These are phyloP conservation scores for Echinosophora koreensis DNA, from an alignment of 306 rosid genomes.

Conservation along the genomic window DNA sequence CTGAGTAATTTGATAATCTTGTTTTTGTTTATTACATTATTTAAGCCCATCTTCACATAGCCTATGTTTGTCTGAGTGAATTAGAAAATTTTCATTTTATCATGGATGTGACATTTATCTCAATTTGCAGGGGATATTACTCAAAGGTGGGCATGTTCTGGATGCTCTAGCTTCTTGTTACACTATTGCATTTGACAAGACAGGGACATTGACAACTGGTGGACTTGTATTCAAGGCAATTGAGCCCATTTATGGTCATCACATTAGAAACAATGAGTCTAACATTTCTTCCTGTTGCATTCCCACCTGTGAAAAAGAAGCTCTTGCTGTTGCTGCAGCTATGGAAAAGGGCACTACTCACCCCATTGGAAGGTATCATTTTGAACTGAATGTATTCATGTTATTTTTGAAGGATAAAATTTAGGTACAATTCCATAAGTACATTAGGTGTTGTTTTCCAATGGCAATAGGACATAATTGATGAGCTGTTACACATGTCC, in stretches of 20 bases:
- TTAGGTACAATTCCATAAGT: too few species aligned
- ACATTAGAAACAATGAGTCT: conserved; percentile 46
- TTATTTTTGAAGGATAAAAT: conserved; percentile 33
- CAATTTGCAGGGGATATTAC: conserved; percentile 81
- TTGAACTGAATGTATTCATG: conserved; percentile 42
- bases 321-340: conserved; percentile 98
- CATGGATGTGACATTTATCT: conserved; percentile 30
- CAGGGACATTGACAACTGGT: conserved; percentile 97
- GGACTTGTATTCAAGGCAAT: conserved; percentile 90
- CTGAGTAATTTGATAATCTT: conserved; percentile 18
- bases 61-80: conserved; percentile 32
- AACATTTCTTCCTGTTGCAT: conserved; percentile 72
- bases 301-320: conserved; percentile 97
- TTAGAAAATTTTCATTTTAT: conserved; percentile 25
- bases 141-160: conserved; percentile 95
- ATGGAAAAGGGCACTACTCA: conserved; percentile 99
- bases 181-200: conserved; percentile 96
- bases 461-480: too few species aligned
- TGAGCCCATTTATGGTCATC: conserved; percentile 95
- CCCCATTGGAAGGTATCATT: conserved; percentile 92
- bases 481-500: too few species aligned
- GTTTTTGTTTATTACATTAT: conserved; percentile 13
- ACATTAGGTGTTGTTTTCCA: too few species aligned
- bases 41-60: background rate
- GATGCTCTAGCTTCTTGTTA: conserved; percentile 96